These are phyloP conservation scores for Haplosporangium gracile DNA, from an alignment of 192 early-diverging fungal genomes.

Conservation along the genomic window DNA sequence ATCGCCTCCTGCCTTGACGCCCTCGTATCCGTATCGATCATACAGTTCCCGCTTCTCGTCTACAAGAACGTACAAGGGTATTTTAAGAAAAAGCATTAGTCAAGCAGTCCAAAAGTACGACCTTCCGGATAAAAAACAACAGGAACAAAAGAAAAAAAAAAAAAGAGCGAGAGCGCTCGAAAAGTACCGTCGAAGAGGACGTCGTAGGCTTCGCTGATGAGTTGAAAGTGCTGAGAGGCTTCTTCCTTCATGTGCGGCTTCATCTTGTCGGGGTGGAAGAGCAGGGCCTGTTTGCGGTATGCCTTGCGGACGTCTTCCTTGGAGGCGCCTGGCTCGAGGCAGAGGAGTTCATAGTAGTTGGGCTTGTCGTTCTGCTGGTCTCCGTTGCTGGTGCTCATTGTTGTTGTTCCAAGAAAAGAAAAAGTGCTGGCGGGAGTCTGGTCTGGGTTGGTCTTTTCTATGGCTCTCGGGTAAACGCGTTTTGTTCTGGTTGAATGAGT, in stretches of 20 bases:
- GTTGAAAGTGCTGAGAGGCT: slow-evolving; percentile 54
- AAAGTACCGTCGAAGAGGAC: slow-evolving; percentile 45
- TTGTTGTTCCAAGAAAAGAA: background rate
- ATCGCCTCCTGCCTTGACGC: slow-evolving; percentile 68
- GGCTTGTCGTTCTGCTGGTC: slow-evolving; percentile 27
- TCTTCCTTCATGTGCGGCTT: slow-evolving; percentile 63
- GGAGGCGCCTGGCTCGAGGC: slow-evolving; percentile 53
- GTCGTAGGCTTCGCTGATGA: slow-evolving; percentile 53
- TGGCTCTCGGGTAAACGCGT: slow-evolving; percentile 10
- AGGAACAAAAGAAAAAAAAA: background rate
- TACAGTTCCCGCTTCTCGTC: slow-evolving; percentile 81
- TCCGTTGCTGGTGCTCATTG: background rate
- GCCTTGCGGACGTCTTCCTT: slow-evolving; percentile 62
- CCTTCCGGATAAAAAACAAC: background rate
- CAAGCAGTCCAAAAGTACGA: background rate
- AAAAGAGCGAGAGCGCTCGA: background rate
- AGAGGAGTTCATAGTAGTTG: slow-evolving; percentile 61
- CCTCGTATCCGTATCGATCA: slow-evolving; percentile 90
- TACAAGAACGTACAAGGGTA: slow-evolving; percentile 8
- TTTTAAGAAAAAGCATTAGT: background rate
- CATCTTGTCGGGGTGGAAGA: slow-evolving; percentile 92
- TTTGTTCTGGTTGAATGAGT: background rate
- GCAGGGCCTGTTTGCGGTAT: slow-evolving; percentile 76
- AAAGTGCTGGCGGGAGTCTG: background rate
- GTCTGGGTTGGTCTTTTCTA: background rate